Conservation (phyloP, 2,329 filamentous ascomycete species). For the Knufia petricola region DNA sequence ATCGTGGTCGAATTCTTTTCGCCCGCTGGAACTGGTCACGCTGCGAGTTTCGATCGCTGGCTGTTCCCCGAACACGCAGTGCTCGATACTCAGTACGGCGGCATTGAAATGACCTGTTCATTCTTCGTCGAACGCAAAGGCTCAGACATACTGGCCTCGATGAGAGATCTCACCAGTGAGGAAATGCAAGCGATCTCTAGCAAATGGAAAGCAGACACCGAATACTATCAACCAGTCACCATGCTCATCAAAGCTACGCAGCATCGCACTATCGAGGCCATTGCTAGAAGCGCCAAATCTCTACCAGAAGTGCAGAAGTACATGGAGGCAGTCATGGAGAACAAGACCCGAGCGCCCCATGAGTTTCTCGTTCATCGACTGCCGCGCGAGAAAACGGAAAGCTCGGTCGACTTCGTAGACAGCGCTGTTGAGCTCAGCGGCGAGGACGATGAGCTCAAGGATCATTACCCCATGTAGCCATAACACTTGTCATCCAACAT, state of each 20-base stretch:
- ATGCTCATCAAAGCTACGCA: slow-evolving; percentile 47
- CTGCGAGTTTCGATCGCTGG: slow-evolving; percentile 38
- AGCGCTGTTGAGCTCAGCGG: slow-evolving; percentile 21
- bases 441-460: slow-evolving; percentile 23
- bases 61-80: slow-evolving; percentile 41
- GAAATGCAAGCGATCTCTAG: neutral
- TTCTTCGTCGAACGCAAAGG: slow-evolving; percentile 38
- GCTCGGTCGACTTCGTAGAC: slow-evolving; percentile 16
- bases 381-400: slow-evolving; percentile 32
- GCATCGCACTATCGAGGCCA: slow-evolving; percentile 44
- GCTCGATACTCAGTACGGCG: slow-evolving; percentile 31
- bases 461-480: slow-evolving; percentile 13
- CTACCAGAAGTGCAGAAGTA: slow-evolving; percentile 43
- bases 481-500: neutral
- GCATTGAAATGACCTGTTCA: slow-evolving; percentile 35
- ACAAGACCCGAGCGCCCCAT: slow-evolving; percentile 45
- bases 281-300: slow-evolving; percentile 48
- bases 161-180: slow-evolving; percentile 6
- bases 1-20: slow-evolving; percentile 41
- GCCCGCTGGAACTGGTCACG: slow-evolving; percentile 31
- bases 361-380: slow-evolving; percentile 48
- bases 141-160: slow-evolving; percentile 12
- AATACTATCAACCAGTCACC: slow-evolving; percentile 46
- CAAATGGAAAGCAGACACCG: slow-evolving; percentile 25
- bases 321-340: slow-evolving; percentile 50